Conservation (phyloP, 257 asterid genomes). For the Nicotiana knightiana region DNA sequence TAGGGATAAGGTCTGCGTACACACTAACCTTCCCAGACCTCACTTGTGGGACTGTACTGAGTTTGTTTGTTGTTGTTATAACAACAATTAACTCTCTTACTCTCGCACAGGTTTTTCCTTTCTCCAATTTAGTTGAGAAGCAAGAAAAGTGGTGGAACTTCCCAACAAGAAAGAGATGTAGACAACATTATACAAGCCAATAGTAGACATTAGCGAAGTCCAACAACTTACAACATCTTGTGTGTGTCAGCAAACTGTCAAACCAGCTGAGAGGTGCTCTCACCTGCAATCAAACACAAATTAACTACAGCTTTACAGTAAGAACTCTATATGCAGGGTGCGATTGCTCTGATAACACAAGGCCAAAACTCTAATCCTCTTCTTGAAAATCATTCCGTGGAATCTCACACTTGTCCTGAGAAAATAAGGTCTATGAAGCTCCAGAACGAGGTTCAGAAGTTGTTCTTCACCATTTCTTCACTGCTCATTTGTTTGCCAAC, state of each 20-base stretch:
- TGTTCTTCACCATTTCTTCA: conserved; percentile 2
- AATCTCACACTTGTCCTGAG: background rate
- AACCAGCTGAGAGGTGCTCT: conserved; percentile 26
- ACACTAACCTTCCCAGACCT: too few species aligned
- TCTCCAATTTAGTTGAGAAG: background rate
- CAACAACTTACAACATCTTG: conserved; percentile 27
- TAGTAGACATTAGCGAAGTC: conserved; percentile 21
- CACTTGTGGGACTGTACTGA: too few species aligned
- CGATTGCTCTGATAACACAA: conserved; percentile 5
- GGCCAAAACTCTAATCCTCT: background rate
- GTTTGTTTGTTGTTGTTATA: background rate
- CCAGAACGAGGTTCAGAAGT: background rate
- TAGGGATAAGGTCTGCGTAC: too few species aligned
- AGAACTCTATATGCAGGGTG: conserved; percentile 12
- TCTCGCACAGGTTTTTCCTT: too few species aligned
- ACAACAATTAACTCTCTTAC: background rate
- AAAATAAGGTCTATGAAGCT: conserved; percentile 1
- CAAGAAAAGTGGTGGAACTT: background rate
- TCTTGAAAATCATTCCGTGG: background rate
- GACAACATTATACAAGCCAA: conserved; percentile 19
- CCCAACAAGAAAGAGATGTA: conserved; percentile 13
- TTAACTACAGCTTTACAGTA: conserved; percentile 38
- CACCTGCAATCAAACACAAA: conserved; percentile 23
- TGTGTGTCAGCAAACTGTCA: conserved; percentile 4
- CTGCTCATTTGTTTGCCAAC: background rate